Percentiles rank a stretch among this genome's conserved stretches.
phyloP scores from a whole-genome alignment of 495 filamentous ascomycete genomes.

The Aspergillus incahuasiensis region DNA sequence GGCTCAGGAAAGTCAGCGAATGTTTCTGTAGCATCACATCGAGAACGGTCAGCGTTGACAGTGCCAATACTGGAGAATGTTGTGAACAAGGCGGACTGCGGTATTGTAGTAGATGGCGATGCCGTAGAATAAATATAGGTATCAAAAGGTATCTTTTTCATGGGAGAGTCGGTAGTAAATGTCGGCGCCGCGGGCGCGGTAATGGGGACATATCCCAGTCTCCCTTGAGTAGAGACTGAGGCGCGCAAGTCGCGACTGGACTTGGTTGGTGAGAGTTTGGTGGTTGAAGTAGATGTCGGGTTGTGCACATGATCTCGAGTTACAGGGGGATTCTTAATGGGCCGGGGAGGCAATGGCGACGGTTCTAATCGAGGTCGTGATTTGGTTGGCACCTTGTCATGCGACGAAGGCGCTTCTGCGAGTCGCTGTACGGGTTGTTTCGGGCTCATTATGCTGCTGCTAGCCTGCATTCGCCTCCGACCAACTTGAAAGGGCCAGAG shows the following conservation, averaged over 20 bases:
- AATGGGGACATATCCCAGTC: conserved; percentile 57
- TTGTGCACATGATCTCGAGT: conserved; percentile 51
- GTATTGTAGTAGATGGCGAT: conserved; percentile 43
- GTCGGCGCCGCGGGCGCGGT: conserved; percentile 60
- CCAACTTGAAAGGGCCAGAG: neutral
- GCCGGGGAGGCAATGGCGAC: conserved; percentile 48
- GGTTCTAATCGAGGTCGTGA: conserved; percentile 39
- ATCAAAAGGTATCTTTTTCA: conserved; percentile 67
- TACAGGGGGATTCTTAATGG: conserved; percentile 39
- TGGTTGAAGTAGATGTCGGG: conserved; percentile 44
- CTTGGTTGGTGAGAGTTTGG: conserved; percentile 58
- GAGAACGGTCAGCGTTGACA: conserved; percentile 4
- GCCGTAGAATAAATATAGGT: conserved; percentile 42
- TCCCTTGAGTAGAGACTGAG: conserved; percentile 29
- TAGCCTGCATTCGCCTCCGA: neutral
- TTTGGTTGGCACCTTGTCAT: conserved; percentile 47
- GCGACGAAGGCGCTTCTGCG: conserved; percentile 54
- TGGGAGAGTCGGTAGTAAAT: conserved; percentile 77
- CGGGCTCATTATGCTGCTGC: conserved; percentile 49
- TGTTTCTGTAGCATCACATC: conserved; percentile 34
- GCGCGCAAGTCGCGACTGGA: conserved; percentile 38
- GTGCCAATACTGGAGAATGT: conserved; percentile 52
- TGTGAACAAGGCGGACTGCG: conserved; percentile 61
- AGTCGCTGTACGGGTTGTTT: conserved; percentile 60
- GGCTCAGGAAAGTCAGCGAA: conserved; percentile 52